Evolutionary conservation across 108 stramenopile species (phyloP).

Genomic region (Skeletonema costatum): DNA sequence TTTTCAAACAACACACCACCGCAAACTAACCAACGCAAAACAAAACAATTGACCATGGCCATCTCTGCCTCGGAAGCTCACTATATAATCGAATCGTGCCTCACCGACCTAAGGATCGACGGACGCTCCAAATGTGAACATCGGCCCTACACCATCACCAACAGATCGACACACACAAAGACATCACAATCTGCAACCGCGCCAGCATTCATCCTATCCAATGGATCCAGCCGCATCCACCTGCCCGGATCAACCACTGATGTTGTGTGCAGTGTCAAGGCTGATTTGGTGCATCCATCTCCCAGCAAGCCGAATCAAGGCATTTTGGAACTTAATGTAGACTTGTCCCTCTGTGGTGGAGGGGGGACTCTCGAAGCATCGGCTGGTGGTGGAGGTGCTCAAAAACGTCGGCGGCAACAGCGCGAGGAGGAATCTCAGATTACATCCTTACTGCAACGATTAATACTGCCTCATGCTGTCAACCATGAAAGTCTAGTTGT

Average conservation of each 20-base stretch:
- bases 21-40: background rate
- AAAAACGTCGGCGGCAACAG: constrained; percentile 8
- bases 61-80: constrained; percentile 66
- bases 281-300: constrained; percentile 66
- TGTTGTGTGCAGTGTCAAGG: constrained; percentile 71
- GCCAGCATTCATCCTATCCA: constrained; percentile 56
- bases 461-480: constrained; percentile 63
- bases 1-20: background rate
- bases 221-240: constrained; percentile 71
- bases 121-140: constrained; percentile 59
- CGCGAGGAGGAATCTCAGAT: constrained; percentile 47
- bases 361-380: constrained; percentile 4
- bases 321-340: constrained; percentile 62
- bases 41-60: constrained; percentile 18
- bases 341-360: constrained; percentile 43
- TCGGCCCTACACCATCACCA: constrained; percentile 55
- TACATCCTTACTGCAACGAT: constrained; percentile 49
- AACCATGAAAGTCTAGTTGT: constrained; percentile 47
- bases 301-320: constrained; percentile 55
- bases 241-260: constrained; percentile 65
- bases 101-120: constrained; percentile 64
- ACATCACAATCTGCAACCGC: background rate
- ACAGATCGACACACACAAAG: constrained; percentile 6
- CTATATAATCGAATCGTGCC: constrained; percentile 72
- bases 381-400: background rate